A percentile compares a stretch with the other conserved stretches of the same genome.
Evolutionary conservation across 164 flowering plant species (phyloP).

Genomic region (Vitis cinerea): DNA sequence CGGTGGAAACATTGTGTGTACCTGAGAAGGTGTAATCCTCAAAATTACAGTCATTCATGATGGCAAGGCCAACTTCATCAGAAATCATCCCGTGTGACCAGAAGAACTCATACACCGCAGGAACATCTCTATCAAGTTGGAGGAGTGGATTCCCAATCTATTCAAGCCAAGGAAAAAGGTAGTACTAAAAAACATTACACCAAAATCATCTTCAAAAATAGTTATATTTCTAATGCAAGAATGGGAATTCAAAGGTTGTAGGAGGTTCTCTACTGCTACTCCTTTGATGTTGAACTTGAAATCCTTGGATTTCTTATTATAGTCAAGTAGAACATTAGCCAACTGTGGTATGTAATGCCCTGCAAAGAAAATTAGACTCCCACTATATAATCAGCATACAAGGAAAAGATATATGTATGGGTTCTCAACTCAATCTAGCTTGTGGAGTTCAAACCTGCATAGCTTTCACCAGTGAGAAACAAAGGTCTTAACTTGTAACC

Average conservation of each 20-base stretch:
- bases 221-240: background rate
- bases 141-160: constrained; percentile 97
- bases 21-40: constrained; percentile 60
- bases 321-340: constrained; percentile 66
- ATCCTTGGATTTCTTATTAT: constrained; percentile 59
- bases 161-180: background rate
- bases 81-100: constrained; percentile 99
- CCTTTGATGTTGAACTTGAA: constrained; percentile 91
- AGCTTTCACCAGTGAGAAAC: constrained; percentile 95
- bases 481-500: constrained; percentile 55
- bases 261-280: constrained; percentile 64
- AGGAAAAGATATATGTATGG: background rate
- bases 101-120: constrained; percentile 72
- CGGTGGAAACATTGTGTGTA: constrained; percentile 56
- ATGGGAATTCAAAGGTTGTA: too few species aligned
- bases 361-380: constrained; percentile 11
- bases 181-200: too few species aligned
- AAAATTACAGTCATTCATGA: constrained; percentile 78
- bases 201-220: background rate
- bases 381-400: background rate
- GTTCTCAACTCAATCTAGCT: too few species aligned
- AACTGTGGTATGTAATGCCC: constrained; percentile 96
- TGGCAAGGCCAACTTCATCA: constrained; percentile 78
- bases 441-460: constrained; percentile 62
- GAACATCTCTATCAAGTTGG: constrained; percentile 64